A percentile compares a stretch with the other conserved stretches of the same genome.
Conservation (phyloP, 1,284 basidiomycete species). For the Ganoderma sp. region DNA sequence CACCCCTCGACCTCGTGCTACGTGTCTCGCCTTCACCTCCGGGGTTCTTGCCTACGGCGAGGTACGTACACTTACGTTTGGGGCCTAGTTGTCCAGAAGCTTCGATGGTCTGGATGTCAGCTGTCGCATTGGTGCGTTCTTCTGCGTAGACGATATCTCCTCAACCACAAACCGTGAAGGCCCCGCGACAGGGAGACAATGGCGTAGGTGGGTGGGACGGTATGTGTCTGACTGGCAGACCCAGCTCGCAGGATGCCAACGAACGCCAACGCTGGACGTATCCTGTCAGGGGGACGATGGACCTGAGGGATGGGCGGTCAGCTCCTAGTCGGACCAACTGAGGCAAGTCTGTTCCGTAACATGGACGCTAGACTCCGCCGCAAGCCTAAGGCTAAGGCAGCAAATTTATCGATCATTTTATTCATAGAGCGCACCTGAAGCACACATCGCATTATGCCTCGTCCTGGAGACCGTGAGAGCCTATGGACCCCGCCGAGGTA, state of each 20-base stretch:
- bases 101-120: background rate
- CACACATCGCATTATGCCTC: background rate
- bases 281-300: background rate
- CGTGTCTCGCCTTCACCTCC: background rate
- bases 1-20: background rate
- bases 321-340: conserved; percentile 1
- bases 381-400: background rate
- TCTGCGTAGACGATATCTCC: background rate
- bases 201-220: background rate
- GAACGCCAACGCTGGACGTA: background rate
- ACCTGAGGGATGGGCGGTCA: background rate
- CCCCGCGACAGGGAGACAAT: background rate
- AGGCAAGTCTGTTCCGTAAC: conserved; percentile 1
- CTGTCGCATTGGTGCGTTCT: background rate
- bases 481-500: background rate
- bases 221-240: background rate
- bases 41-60: background rate
- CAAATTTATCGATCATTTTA: conserved; percentile 3
- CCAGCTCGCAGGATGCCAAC: background rate
- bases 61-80: background rate
- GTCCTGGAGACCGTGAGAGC: background rate
- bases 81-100: background rate
- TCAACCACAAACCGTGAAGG: background rate
- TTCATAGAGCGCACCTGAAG: background rate
- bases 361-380: background rate